phyloP scores from a whole-genome alignment of 1,139 yeast genomes.

The Taphrina wiesneri region DNA sequence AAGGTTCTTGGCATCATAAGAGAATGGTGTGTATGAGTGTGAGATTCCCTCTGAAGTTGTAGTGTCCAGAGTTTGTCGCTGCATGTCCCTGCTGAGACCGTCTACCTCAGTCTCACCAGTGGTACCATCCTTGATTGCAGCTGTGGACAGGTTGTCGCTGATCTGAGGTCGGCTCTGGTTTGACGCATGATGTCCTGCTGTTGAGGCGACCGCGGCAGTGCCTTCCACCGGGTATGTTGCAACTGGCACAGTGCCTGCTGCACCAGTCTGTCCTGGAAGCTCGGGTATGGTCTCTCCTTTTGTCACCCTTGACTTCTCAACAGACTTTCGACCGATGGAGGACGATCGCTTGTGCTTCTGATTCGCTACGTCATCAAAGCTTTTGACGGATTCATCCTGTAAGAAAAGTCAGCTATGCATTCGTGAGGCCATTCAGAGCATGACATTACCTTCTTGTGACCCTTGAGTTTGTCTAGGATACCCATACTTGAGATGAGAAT shows the following conservation, averaged over 20 bases:
- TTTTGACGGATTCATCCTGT: background rate
- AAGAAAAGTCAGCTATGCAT: background rate
- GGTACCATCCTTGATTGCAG: constrained; percentile 17
- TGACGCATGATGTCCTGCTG: background rate
- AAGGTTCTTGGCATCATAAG: constrained; percentile 13
- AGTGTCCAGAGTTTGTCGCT: background rate
- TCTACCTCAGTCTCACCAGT: constrained; percentile 1
- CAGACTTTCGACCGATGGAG: constrained; percentile 25
- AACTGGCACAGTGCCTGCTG: background rate
- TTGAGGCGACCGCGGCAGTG: background rate
- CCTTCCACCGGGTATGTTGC: constrained; percentile 29
- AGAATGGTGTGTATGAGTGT: background rate
- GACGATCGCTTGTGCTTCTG: constrained; percentile 21
- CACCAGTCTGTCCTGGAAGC: background rate
- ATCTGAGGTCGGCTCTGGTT: background rate
- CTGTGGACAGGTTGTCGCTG: constrained; percentile 11
- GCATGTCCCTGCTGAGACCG: constrained; percentile 9
- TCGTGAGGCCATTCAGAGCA: background rate
- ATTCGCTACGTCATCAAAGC: constrained; percentile 17
- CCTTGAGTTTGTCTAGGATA: constrained; percentile 32
- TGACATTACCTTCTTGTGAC: constrained; percentile 25
- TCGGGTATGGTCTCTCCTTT: background rate
- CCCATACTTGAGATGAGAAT: constrained; percentile 13
- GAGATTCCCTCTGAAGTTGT: background rate
- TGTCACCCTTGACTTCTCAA: constrained; percentile 6